Evolutionary conservation across 768 basidiomycete species (phyloP), one percentile per base, ranked within the genome.

Genomic region (Boletus rufocinnamomeus): DNA sequence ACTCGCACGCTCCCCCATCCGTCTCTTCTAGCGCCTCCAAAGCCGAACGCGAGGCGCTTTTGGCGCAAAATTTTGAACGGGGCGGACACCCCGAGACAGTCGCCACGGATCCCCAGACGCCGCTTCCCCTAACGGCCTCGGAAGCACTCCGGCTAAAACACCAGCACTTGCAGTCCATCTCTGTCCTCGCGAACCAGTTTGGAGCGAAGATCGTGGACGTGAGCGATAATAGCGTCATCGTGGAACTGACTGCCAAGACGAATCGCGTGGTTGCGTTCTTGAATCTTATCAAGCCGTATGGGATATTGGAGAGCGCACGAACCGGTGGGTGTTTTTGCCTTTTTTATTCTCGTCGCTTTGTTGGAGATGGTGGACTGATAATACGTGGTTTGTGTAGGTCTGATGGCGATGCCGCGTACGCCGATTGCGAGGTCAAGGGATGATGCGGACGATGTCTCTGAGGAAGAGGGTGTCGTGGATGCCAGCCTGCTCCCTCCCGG

Each of bases 361-460:
- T 17, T 17, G 23, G 11, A 19, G 6, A 19, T 34, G 45, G 30
- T n/a, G 49, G 45, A 35, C 19, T 25, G 34, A 57, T 16, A 0
- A 9, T 2, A 11, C 17, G 2, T 40, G 17, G 38, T 37, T 30
- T 28, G 34, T 35, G 6, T 61, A 96, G 95, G 95, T 69, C 77
- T 92, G 40, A 99, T 99, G 96, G 95, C 92, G 7, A 97, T 99
- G 91, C 97, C 97, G 5, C 85, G 97, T 60, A 97, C 97, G 6
- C 95, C 96, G 3, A 90, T 98, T 67, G 72, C 83, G 17, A 77
- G 80, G 53, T 73, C 79, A 27, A 67, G 74, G 1, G 85, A 86
- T 6, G 85, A 86, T 7, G 85, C 85, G 16, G 88, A 85, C 16
- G 78, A 80, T 14, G 72, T 71, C 5, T 74, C 76, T 27, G 83